phyloP scores from a whole-genome alignment of 1,284 basidiomycete species.

The Vanrija pseudolonga region DNA sequence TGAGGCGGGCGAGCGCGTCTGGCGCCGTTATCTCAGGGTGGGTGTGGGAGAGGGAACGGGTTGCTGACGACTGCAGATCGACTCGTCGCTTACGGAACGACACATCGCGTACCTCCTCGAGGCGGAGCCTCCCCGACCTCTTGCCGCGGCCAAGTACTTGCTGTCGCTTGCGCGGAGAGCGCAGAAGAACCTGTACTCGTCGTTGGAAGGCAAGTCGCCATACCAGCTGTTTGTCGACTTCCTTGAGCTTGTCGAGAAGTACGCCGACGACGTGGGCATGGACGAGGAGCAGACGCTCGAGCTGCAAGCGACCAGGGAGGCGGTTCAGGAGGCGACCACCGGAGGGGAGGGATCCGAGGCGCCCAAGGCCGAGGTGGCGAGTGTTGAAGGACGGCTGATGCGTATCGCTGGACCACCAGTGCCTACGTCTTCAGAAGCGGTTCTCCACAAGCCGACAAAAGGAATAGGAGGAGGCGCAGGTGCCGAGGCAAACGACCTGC shows the following conservation, averaged over 20 bases:
- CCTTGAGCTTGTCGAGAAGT: conserved; percentile 85
- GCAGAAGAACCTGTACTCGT: conserved; percentile 73
- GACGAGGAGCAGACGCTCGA: conserved; percentile 69
- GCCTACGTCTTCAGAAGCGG: conserved; percentile 47
- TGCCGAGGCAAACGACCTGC: conserved; percentile 53
- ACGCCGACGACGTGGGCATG: conserved; percentile 88
- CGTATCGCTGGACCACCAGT: conserved; percentile 69
- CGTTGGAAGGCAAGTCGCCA: conserved; percentile 90
- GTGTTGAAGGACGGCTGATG: conserved; percentile 63
- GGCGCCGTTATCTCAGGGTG: conserved; percentile 77
- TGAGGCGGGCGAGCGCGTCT: conserved; percentile 78
- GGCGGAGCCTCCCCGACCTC: conserved; percentile 67
- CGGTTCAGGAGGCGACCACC: conserved; percentile 52
- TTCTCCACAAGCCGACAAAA: conserved; percentile 24
- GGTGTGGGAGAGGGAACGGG: conserved; percentile 13
- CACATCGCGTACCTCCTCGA: conserved; percentile 75
- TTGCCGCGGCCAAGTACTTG: conserved; percentile 90
- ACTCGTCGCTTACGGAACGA: conserved; percentile 78
- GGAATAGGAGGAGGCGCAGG: conserved; percentile 8
- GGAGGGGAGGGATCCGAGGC: conserved; percentile 30
- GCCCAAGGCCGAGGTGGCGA: conserved; percentile 50
- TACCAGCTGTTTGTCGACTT: conserved; percentile 92
- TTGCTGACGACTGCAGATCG: conserved; percentile 52
- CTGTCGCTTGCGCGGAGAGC: conserved; percentile 80
- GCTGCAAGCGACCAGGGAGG: conserved; percentile 45